These are phyloP conservation scores for Fusarium caatingaense DNA, from an alignment of 2,329 filamentous ascomycete genomes.

Conservation along the genomic window DNA sequence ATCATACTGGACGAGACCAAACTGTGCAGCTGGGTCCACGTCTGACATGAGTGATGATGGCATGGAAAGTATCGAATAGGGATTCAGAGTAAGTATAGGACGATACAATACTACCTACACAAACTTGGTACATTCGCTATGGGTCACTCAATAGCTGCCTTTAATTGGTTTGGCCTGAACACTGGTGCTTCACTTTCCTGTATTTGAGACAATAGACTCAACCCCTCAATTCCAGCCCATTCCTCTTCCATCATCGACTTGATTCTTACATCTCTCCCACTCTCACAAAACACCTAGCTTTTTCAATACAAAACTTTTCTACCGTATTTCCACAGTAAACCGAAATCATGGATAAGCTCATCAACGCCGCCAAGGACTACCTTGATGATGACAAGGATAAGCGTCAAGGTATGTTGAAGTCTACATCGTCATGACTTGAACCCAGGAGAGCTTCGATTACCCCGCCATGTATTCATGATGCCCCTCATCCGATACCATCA, in stretches of 20 bases:
- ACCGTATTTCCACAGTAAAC: background rate
- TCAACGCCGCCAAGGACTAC: constrained; percentile 54
- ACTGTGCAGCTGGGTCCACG: constrained; percentile 29
- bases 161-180: constrained; percentile 1
- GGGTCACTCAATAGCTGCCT: background rate
- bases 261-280: background rate
- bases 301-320: background rate
- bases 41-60: constrained; percentile 16
- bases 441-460: constrained; percentile 19
- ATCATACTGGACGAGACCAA: background rate
- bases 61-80: background rate
- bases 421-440: background rate
- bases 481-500: constrained; percentile 14
- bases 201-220: constrained; percentile 15
- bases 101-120: background rate
- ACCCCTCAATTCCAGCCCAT: constrained; percentile 25
- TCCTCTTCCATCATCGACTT: constrained; percentile 22
- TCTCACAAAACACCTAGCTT: background rate
- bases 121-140: background rate
- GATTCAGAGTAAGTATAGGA: constrained; percentile 5
- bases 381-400: constrained; percentile 49
- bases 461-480: constrained; percentile 42
- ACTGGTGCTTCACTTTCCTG: background rate
- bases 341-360: constrained; percentile 53
- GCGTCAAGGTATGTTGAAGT: constrained; percentile 37